Base-by-base conservation (phyloP, 2,329 filamentous ascomycete genomes). In the Colletotrichum sp. region DNA sequence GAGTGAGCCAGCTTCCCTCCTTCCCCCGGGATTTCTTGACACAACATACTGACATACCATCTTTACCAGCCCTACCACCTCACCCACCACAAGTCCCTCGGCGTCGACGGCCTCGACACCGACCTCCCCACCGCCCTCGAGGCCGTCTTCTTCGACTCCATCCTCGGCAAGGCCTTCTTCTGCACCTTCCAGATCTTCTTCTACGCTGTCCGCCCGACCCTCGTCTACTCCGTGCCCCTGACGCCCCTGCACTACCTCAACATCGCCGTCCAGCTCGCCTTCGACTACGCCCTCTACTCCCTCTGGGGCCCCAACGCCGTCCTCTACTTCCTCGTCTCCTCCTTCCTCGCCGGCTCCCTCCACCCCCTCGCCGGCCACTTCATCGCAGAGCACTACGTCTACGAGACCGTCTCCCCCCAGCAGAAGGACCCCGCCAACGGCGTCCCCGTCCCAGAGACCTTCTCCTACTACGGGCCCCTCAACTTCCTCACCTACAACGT, bases 101-200 rank as follows among this genome's bases (percentile, higher is more conserved):
- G 97, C 77, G 96, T 99, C 66, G 95, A 98, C 81, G 97, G 97
- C 72, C 92, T 99, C 58, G 97, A 99, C 84, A 98, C 96, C 60
- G 97, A 99, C 83, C 93, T 99, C 32, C 97, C 97, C 28, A 98
- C 97, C 21, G 92, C 95, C 65, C 86, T 98, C 66, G 97, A 99
- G 88, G 96, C 96, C 77, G 87, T 98, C 83, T 94, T 99, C 84
- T 93, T 99, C 81, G 95, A 99, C 88, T 98, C 96, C 9, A 93
- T 99, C 80, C 91, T 96, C 21, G 97, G 97, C 84, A 99, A 99
- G 87, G 94, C 97, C 79, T 99, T 99, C 89, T 99, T 99, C 91
- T 96, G 94, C 88, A 99, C 97, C 79, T 99, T 98, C 88, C 97
- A 99, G 87, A 98, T 99, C 85, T 91, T 99, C 83, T 99, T 99